Evolutionary conservation across 495 filamentous ascomycete species (phyloP), one percentile per base, ranked within the genome.

Genomic region (Durotheca rogersii): DNA sequence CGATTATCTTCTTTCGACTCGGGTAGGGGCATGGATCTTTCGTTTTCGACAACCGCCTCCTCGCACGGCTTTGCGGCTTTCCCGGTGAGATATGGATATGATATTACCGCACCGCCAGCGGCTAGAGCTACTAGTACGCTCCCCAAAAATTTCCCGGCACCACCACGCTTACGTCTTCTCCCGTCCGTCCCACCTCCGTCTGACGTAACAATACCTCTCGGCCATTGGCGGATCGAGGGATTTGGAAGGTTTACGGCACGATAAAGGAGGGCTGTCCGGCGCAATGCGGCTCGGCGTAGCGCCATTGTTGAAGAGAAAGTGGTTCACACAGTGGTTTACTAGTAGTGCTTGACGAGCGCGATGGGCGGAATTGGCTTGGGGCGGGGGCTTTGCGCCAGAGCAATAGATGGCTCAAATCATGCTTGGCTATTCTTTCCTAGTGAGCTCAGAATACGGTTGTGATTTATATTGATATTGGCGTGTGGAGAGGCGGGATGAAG

Each of bases 1-100:
- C 87, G 72, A 39, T 78, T 78, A 25, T 88, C 83, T 62, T 90
- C 86, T 50, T 80, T 82, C 4, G 81, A 78, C 9, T 63, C 69
- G 9, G 67, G 57, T 46, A 72, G 71, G 41, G 75, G 78, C 38
- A 78, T 70, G 4, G 77, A 56, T 64, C 80, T 75, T 63, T 90
- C 86, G 51, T 85, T 82, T 7, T 77, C 72, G 9, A 84, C 55
- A 46, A 79, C 72, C 10, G 69, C 71, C 46, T n/a, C n/a, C n/a
- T 74, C 61, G 11, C 56, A 56, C 9, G 56, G 41, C 42, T 57
- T 66, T 1, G 36, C 20, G 11, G 45, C 41, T 3, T 31, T 15
- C 42, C 58, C 58, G 14, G 40, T 60, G 15, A 53, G 7, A 19
- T 29, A 39, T 11, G 59, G 46, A 21, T 66, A 66, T 29, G 53